These are phyloP conservation scores for Myxozyma vanderwaltii DNA, from an alignment of 805 yeast species.

Conservation along the genomic window DNA sequence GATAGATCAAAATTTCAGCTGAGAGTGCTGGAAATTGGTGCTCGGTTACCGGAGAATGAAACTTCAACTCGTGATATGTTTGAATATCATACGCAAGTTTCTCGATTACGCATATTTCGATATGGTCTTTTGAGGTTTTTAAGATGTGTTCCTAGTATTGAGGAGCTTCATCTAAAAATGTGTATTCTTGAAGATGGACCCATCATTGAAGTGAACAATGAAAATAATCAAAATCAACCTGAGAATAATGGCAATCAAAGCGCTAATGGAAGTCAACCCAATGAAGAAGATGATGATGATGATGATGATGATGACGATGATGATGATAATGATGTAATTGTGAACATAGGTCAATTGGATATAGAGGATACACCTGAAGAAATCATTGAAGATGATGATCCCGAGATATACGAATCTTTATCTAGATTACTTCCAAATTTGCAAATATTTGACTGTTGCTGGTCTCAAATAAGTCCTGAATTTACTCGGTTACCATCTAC, in stretches of 20 bases:
- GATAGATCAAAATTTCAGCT: background rate
- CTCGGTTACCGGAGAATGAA: background rate
- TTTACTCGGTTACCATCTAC: background rate
- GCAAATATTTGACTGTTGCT: background rate
- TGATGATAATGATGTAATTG: no score
- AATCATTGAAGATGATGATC: background rate
- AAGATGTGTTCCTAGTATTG: background rate
- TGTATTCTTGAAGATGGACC: background rate
- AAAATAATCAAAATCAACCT: background rate
- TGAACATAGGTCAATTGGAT: no score
- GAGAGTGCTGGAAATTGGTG: conserved; percentile 1
- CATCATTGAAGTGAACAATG: background rate
- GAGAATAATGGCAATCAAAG: background rate
- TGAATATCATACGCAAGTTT: background rate
- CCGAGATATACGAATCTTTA: background rate
- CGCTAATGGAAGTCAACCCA: background rate
- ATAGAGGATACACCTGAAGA: no score
- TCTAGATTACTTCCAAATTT: background rate
- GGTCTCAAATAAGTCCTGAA: background rate
- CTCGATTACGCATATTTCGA: background rate
- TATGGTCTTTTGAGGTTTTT: background rate
- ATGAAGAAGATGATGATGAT: background rate
- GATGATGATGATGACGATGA: background rate
- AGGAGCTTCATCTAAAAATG: background rate
- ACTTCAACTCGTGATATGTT: background rate